A percentile compares a stretch with the other conserved stretches of the same genome.
Evolutionary conservation across 2,329 filamentous ascomycete species (phyloP).

Genomic region (Zasmidium cellare): DNA sequence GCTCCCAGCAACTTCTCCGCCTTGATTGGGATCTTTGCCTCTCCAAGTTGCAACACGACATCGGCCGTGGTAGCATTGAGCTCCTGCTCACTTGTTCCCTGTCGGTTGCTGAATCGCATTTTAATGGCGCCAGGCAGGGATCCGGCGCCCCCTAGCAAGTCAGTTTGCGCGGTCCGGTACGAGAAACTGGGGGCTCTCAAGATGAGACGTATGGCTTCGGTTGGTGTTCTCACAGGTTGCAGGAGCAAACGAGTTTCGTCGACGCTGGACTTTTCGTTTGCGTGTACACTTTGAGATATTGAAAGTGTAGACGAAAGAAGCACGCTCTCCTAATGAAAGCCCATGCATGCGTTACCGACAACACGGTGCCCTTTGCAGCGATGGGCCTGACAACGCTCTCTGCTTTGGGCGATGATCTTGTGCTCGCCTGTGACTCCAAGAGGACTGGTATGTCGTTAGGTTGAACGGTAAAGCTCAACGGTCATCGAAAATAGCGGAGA

Average conservation of each 20-base stretch:
- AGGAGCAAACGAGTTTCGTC: background rate
- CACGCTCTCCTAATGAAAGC: background rate
- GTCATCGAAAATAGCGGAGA: background rate
- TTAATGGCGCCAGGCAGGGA: background rate
- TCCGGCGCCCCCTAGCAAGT: background rate
- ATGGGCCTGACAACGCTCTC: background rate
- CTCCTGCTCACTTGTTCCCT: background rate
- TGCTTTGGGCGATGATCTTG: background rate
- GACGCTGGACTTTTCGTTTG: background rate
- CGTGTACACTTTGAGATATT: background rate
- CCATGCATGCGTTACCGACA: background rate
- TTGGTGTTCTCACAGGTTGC: background rate
- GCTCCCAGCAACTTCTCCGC: constrained; percentile 19
- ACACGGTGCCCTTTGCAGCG: background rate
- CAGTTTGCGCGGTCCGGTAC: background rate
- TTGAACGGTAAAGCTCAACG: background rate
- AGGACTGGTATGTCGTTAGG: background rate
- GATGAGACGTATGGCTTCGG: background rate
- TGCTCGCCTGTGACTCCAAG: background rate
- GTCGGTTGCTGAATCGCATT: background rate
- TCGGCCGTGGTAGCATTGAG: constrained; percentile 5
- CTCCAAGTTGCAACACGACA: constrained; percentile 18
- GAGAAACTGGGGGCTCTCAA: background rate
- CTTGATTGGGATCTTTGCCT: constrained; percentile 19
- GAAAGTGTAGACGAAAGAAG: background rate